These are phyloP conservation scores for Paecilomyces niveus DNA, from an alignment of 2,329 filamentous ascomycete species.

Conservation along the genomic window DNA sequence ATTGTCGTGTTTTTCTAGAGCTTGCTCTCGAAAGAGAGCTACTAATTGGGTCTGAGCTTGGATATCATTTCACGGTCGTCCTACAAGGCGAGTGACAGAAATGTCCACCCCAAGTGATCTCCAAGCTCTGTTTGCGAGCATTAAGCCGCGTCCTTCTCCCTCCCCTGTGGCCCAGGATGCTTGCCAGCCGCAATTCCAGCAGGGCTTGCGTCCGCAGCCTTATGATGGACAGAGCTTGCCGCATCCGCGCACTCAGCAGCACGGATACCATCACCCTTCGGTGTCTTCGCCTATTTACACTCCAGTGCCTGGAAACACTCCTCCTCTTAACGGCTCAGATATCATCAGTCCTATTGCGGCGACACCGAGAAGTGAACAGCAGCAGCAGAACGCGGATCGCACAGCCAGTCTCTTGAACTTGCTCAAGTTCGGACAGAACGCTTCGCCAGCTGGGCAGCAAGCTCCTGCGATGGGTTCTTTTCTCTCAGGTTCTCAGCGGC, in stretches of 20 bases:
- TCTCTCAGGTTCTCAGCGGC: slow-evolving; percentile 19
- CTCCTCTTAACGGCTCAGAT: slow-evolving; percentile 51
- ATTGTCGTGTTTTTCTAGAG: not conserved
- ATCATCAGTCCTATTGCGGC: slow-evolving; percentile 51
- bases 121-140: slow-evolving; percentile 40
- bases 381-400: slow-evolving; percentile 38
- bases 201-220: slow-evolving; percentile 20
- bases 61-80: slow-evolving; percentile 19
- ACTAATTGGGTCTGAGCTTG: not conserved
- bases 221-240: slow-evolving; percentile 26
- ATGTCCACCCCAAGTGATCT: slow-evolving; percentile 42
- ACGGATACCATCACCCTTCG: slow-evolving; percentile 48
- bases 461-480: slow-evolving; percentile 15
- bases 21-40: slow-evolving; percentile 5
- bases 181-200: slow-evolving; percentile 21
- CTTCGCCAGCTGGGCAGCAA: slow-evolving; percentile 22
- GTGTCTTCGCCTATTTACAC: slow-evolving; percentile 54
- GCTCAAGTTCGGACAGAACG: slow-evolving; percentile 55
- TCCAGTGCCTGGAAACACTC: slow-evolving; percentile 46
- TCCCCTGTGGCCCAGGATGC: slow-evolving; percentile 24
- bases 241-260: slow-evolving; percentile 21
- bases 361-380: slow-evolving; percentile 36
- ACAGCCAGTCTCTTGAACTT: slow-evolving; percentile 57
- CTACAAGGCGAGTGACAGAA: slow-evolving; percentile 31
- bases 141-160: slow-evolving; percentile 34